A percentile compares a stretch with the other conserved stretches of the same genome.
phyloP scores from a whole-genome alignment of 768 basidiomycete species.

The Vararia minispora region DNA sequence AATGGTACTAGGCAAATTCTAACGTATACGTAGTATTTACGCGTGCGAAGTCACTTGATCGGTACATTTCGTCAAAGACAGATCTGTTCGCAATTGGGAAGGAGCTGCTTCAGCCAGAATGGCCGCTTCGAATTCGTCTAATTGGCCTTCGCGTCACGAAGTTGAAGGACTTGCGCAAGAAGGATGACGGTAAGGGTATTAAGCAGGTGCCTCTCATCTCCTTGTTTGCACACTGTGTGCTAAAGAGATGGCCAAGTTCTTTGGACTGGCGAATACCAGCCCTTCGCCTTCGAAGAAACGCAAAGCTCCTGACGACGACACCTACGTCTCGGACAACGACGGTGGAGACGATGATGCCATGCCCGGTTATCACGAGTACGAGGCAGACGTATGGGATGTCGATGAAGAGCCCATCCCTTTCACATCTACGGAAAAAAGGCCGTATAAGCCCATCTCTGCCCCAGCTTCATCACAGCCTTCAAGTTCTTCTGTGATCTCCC shows the following conservation, averaged over 20 bases:
- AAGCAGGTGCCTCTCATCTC: constrained; percentile 46
- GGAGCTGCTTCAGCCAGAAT: constrained; percentile 69
- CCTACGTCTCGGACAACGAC: constrained; percentile 18
- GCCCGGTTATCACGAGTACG: constrained; percentile 43
- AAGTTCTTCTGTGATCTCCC: no score
- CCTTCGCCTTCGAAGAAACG: constrained; percentile 29
- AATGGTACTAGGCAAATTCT: constrained; percentile 1
- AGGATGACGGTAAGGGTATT: constrained; percentile 41
- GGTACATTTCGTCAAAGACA: constrained; percentile 62
- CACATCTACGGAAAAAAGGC: no score
- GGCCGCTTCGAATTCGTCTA: constrained; percentile 70
- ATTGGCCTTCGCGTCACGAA: constrained; percentile 87
- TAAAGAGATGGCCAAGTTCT: constrained; percentile 37
- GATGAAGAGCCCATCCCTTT: constrained; percentile 1
- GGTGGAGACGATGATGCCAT: constrained; percentile 25
- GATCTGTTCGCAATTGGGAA: constrained; percentile 76
- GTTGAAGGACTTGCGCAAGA: constrained; percentile 66
- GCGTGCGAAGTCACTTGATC: constrained; percentile 69
- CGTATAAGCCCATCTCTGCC: no score
- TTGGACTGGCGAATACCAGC: constrained; percentile 32
- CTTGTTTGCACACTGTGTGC: neutral
- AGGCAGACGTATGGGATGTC: constrained; percentile 21
- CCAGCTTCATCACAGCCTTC: no score
- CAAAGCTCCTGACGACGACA: constrained; percentile 19
- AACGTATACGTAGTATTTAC: constrained; percentile 45